Percentiles rank a stretch among this genome's conserved stretches.
Evolutionary conservation across 2,329 filamentous ascomycete genomes (phyloP).

Genomic region (Xylaria polymorpha): DNA sequence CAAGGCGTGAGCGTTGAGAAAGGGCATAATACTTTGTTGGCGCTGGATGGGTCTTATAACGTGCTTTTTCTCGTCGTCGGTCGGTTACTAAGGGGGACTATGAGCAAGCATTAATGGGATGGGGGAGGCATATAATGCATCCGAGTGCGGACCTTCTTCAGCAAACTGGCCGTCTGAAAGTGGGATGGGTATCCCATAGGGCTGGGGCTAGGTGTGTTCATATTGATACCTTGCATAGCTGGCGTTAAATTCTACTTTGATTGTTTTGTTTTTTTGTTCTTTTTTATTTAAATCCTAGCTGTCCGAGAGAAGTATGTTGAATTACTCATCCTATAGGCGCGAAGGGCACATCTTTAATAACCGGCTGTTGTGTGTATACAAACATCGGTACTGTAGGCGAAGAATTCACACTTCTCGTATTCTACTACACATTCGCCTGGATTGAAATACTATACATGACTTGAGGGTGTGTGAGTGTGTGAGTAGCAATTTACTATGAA

Average conservation of each 20-base stretch:
- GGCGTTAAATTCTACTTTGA: slow-evolving; percentile 31
- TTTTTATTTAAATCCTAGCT: neutral
- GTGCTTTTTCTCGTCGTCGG: neutral
- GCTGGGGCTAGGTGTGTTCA: slow-evolving; percentile 14
- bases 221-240: slow-evolving; percentile 34
- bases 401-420: neutral
- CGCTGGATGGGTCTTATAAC: neutral
- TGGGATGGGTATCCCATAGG: slow-evolving; percentile 14
- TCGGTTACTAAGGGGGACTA: neutral
- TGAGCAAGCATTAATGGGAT: neutral
- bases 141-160: neutral
- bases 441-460: neutral
- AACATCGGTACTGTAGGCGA: neutral
- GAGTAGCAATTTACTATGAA: slow-evolving; percentile 3
- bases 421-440: neutral
- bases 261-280: neutral
- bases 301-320: neutral
- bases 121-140: slow-evolving; percentile 8
- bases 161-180: neutral
- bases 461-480: neutral
- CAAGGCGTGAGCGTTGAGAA: slow-evolving; percentile 46
- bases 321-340: neutral
- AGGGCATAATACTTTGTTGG: neutral
- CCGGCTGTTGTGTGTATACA: neutral
- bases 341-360: neutral